A percentile compares a stretch with the other conserved stretches of the same genome.
Evolutionary conservation across 2,329 filamentous ascomycete genomes (phyloP).

Genomic region (Paecilomyces variotii): DNA sequence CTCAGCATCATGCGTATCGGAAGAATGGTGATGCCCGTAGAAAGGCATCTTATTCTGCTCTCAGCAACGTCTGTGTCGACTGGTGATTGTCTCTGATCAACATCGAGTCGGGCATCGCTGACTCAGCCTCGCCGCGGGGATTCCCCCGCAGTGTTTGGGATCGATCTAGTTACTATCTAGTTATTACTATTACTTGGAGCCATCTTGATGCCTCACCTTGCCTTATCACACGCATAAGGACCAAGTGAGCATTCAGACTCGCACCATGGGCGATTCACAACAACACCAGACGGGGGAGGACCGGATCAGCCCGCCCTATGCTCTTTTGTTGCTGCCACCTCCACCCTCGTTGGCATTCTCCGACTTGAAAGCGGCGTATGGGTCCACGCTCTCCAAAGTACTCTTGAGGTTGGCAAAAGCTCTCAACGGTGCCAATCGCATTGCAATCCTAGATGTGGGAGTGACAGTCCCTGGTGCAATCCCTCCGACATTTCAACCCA

Average conservation of each 20-base stretch:
- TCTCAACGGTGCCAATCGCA: constrained; percentile 22
- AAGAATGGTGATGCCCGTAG: constrained; percentile 11
- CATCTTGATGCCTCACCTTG: not conserved
- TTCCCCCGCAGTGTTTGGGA: not conserved
- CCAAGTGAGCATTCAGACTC: not conserved
- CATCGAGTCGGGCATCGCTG: not conserved
- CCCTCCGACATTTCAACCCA: constrained; percentile 42
- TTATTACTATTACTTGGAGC: no score
- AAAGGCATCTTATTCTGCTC: constrained; percentile 12
- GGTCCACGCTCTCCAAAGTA: constrained; percentile 48
- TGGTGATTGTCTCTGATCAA: not conserved
- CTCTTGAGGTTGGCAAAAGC: constrained; percentile 42
- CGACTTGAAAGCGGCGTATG: constrained; percentile 53
- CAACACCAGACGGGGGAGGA: constrained; percentile 1
- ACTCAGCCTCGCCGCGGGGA: constrained; percentile 1
- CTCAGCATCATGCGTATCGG: not conserved
- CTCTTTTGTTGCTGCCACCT: constrained; percentile 56
- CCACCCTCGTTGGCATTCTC: constrained; percentile 47
- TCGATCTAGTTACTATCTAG: not conserved
- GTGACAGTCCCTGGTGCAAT: constrained; percentile 56
- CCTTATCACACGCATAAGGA: not conserved
- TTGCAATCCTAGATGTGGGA: constrained; percentile 48
- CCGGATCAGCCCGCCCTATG: constrained; percentile 14
- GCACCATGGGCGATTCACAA: not conserved
- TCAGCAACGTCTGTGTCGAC: not conserved